phyloP scores from a whole-genome alignment of 75 land plant species.

The Adiantum capillusveneris region DNA sequence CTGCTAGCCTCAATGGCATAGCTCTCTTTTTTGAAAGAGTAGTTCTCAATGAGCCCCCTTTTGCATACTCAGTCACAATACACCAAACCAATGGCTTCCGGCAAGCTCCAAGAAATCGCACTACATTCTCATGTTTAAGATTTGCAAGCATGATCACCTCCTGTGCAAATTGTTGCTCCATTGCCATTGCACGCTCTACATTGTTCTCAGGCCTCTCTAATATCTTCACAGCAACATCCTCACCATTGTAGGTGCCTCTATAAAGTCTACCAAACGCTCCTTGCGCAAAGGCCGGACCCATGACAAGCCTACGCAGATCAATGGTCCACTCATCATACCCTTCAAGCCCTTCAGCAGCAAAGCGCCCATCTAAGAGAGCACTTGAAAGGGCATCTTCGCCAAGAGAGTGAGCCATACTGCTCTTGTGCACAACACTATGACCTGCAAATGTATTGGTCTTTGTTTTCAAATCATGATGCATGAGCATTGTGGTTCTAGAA shows the following conservation, averaged over 20 bases:
- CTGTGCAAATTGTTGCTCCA: constrained; percentile 56
- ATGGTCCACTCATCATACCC: constrained; percentile 52
- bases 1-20: constrained; percentile 44
- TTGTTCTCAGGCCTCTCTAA: constrained; percentile 51
- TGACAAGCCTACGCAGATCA: constrained; percentile 34
- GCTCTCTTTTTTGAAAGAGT: constrained; percentile 36
- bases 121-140: constrained; percentile 49
- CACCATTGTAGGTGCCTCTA: constrained; percentile 48
- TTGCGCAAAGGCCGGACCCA: constrained; percentile 55
- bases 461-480: constrained; percentile 23
- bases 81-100: constrained; percentile 57
- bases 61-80: constrained; percentile 63
- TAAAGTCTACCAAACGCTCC: constrained; percentile 59
- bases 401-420: constrained; percentile 9
- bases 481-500: constrained; percentile 22
- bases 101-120: constrained; percentile 55
- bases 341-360: constrained; percentile 34
- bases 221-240: constrained; percentile 57
- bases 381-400: constrained; percentile 37
- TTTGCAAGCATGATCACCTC: constrained; percentile 56
- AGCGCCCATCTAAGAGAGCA: constrained; percentile 41
- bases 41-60: constrained; percentile 48
- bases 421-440: constrained; percentile 29
- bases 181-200: constrained; percentile 19
- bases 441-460: constrained; percentile 17